A percentile compares a stretch with the other conserved stretches of the same genome.
phyloP scores from a whole-genome alignment of 1,139 yeast genomes.

The Blastobotrys indianensis region DNA sequence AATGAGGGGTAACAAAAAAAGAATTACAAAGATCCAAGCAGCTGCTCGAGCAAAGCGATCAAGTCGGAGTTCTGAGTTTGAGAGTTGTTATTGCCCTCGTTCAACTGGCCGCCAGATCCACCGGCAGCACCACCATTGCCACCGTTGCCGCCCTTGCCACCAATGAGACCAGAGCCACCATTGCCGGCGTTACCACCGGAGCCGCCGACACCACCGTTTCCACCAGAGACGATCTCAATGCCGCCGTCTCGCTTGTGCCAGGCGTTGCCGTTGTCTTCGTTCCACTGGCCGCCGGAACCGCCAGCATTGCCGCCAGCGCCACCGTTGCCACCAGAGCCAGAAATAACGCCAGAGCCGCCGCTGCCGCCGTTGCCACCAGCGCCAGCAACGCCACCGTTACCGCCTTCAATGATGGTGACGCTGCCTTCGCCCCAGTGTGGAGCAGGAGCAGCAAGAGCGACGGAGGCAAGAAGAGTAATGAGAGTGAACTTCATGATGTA shows the following conservation, averaged over 20 bases:
- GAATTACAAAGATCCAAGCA: not conserved
- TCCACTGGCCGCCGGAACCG: constrained; percentile 2
- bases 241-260: no score
- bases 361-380: constrained; percentile 1
- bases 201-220: constrained; percentile 1
- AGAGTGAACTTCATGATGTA: no score
- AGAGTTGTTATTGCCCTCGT: not conserved
- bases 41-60: not conserved
- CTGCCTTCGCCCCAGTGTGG: no score
- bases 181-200: not conserved
- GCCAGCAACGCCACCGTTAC: not conserved
- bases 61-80: not conserved
- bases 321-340: constrained; percentile 1
- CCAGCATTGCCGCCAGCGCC: constrained; percentile 1
- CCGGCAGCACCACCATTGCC: constrained; percentile 3
- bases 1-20: no score
- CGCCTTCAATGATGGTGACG: no score
- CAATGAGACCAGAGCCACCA: not conserved
- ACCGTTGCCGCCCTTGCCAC: constrained; percentile 1
- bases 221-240: not conserved
- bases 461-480: no score
- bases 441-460: no score
- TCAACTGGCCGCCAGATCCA: constrained; percentile 3
- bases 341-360: not conserved
- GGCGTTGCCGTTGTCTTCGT: no score